These are phyloP conservation scores for Phytophthora ohioensis DNA, from an alignment of 352 stramenopile species.

Conservation along the genomic window DNA sequence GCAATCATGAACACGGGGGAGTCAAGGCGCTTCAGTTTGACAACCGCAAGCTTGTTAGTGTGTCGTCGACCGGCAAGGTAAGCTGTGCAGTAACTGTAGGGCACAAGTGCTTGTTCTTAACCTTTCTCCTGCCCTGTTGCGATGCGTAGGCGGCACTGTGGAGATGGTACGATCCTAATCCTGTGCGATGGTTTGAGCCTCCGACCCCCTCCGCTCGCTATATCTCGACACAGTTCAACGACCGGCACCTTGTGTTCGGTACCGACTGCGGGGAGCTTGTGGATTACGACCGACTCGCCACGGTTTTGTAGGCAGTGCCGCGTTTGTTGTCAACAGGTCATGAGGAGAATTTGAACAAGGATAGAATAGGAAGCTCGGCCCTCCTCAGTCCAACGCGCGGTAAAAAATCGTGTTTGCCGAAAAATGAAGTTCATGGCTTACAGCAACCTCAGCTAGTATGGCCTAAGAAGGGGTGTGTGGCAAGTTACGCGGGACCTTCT, in stretches of 20 bases:
- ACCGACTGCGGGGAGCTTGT: slow-evolving; percentile 78
- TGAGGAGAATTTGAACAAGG: slow-evolving; percentile 38
- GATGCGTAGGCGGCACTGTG: slow-evolving; percentile 72
- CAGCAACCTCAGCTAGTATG: not conserved
- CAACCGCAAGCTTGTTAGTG: slow-evolving; percentile 87
- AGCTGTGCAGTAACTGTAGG: not conserved
- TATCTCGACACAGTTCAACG: slow-evolving; percentile 78
- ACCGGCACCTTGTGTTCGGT: slow-evolving; percentile 79
- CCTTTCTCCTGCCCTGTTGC: slow-evolving; percentile 10
- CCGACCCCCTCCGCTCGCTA: slow-evolving; percentile 61
- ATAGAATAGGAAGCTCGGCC: slow-evolving; percentile 46
- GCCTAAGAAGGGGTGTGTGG: slow-evolving; percentile 9
- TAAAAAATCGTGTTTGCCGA: slow-evolving; percentile 28
- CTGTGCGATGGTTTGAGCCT: slow-evolving; percentile 76
- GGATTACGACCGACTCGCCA: slow-evolving; percentile 80
- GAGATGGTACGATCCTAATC: slow-evolving; percentile 87
- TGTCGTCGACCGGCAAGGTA: slow-evolving; percentile 81
- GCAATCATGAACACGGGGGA: slow-evolving; percentile 71
- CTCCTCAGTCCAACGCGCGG: slow-evolving; percentile 15
- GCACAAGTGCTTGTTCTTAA: slow-evolving; percentile 1
- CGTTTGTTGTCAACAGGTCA: slow-evolving; percentile 26
- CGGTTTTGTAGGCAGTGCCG: slow-evolving; percentile 50
- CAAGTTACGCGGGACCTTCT: slow-evolving; percentile 40
- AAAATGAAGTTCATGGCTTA: slow-evolving; percentile 21
- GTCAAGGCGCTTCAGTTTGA: slow-evolving; percentile 86